Base-by-base conservation (phyloP, 2,329 filamentous ascomycete genomes). In the Colletotrichum navitas region DNA sequence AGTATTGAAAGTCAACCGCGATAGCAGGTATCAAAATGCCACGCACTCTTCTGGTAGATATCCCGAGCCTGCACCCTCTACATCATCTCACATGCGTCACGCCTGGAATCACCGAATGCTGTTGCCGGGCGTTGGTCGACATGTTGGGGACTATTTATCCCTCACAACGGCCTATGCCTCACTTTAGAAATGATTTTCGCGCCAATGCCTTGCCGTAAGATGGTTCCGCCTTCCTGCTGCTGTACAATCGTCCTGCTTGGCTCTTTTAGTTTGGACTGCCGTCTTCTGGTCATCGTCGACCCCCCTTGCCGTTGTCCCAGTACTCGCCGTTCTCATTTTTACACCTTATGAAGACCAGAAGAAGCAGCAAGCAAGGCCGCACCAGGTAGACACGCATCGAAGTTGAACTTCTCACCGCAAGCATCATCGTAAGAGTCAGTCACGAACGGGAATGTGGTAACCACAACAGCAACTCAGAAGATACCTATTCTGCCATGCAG, bases 261-360 rank as follows among this genome's bases (percentile, higher is more conserved):
- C 26, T 34, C 47, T 61, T 16, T 56, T 18, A 41, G 63, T 61
- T 66, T 56, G 55, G 45, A 56, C 63, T 55, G 55, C 39, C 63
- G 61, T 66, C 55, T 41, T 41, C 55, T 66, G 55, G 29, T 56
- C 43, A n/a, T 47, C 43, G 8, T 11, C 18, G 43, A 3, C 7
- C 47, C 24, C n/a, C n/a, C n/a, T n/a, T n/a, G n/a, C 21, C 47
- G 21, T 49, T 14, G 1, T 49, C 47, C 2, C 47, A 1, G n/a
- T 6, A n/a, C 10, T 49, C n/a, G 7, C 7, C 8, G 2, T 12
- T 24, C n/a, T 36, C 36, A 39, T 39, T 39, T 39, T 39, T 47
- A n/a, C 21, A 11, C 18, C 11, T 4, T n/a, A 26, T n/a, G 45
- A 49, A 49, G 45, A 49, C 11, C n/a, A 49, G 45, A 4, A 26